phyloP scores from a whole-genome alignment of 2,329 filamentous ascomycete species.

The Exophiala sp. region DNA sequence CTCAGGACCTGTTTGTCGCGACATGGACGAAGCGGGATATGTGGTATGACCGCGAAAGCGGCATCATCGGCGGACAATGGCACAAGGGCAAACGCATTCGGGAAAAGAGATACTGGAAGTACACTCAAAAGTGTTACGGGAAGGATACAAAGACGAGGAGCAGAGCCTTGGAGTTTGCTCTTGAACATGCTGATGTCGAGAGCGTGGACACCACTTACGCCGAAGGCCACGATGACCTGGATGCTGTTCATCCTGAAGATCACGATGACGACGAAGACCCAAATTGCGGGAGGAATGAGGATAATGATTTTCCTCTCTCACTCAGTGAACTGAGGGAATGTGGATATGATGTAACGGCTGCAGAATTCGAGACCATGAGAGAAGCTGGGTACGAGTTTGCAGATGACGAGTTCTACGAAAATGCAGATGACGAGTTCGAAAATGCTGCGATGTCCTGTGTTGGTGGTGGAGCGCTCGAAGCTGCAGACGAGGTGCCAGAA shows the following conservation, averaged over 20 bases:
- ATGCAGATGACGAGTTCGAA: background rate
- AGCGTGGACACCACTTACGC: background rate
- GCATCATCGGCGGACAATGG: constrained; percentile 14
- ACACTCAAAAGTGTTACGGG: background rate
- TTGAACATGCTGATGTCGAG: background rate
- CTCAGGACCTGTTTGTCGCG: background rate
- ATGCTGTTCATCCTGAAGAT: background rate
- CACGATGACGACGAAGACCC: background rate
- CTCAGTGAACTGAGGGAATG: too few species aligned
- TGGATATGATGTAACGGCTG: too few species aligned
- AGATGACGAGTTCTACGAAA: background rate
- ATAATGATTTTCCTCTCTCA: too few species aligned
- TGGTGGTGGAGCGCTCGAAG: background rate
- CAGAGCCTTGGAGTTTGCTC: background rate
- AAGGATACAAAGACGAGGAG: constrained; percentile 3
- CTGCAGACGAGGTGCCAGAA: background rate
- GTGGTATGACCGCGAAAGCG: constrained; percentile 11
- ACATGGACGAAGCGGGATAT: constrained; percentile 22
- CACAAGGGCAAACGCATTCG: constrained; percentile 16
- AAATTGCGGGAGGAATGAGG: too few species aligned
- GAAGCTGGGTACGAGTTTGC: background rate
- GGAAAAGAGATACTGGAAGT: constrained; percentile 10
- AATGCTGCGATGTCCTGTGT: background rate
- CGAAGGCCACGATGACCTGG: background rate
- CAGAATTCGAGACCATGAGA: too few species aligned